These are phyloP conservation scores for Paraphoma chrysanthemicola DNA, from an alignment of 2,329 filamentous ascomycete species.

Conservation along the genomic window DNA sequence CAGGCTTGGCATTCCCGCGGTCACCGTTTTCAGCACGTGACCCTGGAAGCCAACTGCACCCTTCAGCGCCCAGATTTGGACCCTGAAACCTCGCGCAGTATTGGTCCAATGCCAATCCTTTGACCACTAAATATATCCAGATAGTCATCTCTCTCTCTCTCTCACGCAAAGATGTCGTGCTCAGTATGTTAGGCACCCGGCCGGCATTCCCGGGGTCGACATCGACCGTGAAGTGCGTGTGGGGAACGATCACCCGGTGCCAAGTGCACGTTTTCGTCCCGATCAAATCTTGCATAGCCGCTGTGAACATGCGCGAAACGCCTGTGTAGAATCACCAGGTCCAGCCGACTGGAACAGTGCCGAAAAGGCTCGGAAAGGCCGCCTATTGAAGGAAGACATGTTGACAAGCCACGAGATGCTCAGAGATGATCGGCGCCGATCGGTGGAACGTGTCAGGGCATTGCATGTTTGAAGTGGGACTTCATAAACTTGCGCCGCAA, in stretches of 20 bases:
- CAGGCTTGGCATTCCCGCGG: not conserved
- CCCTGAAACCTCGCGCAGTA: no score
- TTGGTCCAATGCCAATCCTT: no score
- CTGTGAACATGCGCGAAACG: not conserved
- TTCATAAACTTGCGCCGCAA: not conserved
- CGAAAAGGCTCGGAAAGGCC: not conserved
- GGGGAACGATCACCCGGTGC: not conserved
- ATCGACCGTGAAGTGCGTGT: not conserved
- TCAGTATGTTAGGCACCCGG: no score
- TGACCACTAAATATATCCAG: no score
- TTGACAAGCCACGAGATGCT: not conserved
- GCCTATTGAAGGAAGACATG: not conserved
- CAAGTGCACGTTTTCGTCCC: not conserved
- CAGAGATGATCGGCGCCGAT: not conserved
- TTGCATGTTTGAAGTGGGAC: not conserved
- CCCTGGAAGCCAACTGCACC: not conserved
- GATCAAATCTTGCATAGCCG: not conserved
- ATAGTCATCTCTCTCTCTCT: no score
- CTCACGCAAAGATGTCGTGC: no score
- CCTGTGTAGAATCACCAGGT: not conserved
- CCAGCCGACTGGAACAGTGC: not conserved
- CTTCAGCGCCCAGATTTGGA: no score
- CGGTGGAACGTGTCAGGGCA: not conserved
- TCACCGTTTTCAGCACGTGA: not conserved
- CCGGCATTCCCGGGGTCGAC: not conserved